A percentile compares a stretch with the other conserved stretches of the same genome.
Conservation (phyloP, 2,329 filamentous ascomycete genomes). For the Amylocarpus encephaloides region DNA sequence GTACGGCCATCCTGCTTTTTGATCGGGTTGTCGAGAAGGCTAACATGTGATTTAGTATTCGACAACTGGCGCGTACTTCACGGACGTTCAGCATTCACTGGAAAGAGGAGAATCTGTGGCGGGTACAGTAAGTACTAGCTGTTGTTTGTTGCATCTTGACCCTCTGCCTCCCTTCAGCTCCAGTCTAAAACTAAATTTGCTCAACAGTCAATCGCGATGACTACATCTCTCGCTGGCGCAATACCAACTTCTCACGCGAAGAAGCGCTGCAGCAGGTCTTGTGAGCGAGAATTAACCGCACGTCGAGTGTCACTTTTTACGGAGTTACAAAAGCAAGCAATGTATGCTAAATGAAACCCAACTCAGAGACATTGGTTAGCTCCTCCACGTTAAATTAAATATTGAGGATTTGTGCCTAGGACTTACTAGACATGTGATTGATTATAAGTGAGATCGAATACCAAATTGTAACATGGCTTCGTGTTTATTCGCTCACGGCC, state of each 20-base stretch:
- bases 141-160: not conserved
- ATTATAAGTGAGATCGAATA: no score
- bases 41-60: slow-evolving; percentile 55
- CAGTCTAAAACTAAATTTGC: not conserved
- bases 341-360: no score
- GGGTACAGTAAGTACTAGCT: slow-evolving; percentile 65
- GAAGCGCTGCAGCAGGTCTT: slow-evolving; percentile 23
- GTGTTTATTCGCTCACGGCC: no score
- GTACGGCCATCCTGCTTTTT: slow-evolving; percentile 42
- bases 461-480: no score
- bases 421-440: no score
- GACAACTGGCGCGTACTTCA: slow-evolving; percentile 96
- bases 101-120: slow-evolving; percentile 81
- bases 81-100: slow-evolving; percentile 75
- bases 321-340: no score
- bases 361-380: no score
- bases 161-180: not conserved
- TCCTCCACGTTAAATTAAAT: no score
- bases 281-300: not conserved
- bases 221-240: slow-evolving; percentile 68
- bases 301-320: no score
- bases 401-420: no score
- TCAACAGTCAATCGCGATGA: slow-evolving; percentile 69
- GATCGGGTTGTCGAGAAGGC: not conserved
- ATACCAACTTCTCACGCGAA: slow-evolving; percentile 52